Evolutionary conservation across 2,329 filamentous ascomycete genomes (phyloP).

Genomic region (Trichoderma sp.): DNA sequence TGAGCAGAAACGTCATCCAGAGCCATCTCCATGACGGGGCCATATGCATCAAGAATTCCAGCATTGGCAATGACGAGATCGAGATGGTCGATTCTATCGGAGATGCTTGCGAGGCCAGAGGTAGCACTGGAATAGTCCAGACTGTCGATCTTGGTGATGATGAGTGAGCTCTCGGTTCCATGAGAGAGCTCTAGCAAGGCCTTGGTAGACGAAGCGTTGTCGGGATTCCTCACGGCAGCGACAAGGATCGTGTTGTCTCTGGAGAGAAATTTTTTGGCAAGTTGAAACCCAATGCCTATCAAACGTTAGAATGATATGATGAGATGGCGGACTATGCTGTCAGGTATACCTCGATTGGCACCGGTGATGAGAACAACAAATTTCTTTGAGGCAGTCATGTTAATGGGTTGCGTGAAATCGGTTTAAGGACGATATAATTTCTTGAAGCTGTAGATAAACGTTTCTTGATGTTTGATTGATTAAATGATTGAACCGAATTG

Average conservation of each 20-base stretch:
- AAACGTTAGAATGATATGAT: neutral
- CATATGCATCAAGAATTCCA: neutral
- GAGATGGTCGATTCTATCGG: neutral
- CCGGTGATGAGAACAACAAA: neutral
- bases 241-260: neutral
- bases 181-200: neutral
- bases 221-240: neutral
- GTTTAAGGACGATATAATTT: neutral
- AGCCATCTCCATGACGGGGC: neutral
- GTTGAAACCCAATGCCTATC: neutral
- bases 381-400: conserved; percentile 5
- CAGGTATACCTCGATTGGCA: neutral
- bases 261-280: neutral
- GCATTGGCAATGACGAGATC: conserved; percentile 14
- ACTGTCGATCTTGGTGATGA: conserved; percentile 1
- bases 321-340: neutral
- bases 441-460: neutral
- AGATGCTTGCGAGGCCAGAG: neutral
- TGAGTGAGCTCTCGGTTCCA: neutral
- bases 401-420: neutral
- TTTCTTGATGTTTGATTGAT: neutral
- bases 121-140: neutral
- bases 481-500: neutral
- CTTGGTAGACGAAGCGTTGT: neutral
- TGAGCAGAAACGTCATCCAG: neutral